Base-by-base conservation (phyloP, 306 rosid genomes). In the Lagenaria siceraria region DNA sequence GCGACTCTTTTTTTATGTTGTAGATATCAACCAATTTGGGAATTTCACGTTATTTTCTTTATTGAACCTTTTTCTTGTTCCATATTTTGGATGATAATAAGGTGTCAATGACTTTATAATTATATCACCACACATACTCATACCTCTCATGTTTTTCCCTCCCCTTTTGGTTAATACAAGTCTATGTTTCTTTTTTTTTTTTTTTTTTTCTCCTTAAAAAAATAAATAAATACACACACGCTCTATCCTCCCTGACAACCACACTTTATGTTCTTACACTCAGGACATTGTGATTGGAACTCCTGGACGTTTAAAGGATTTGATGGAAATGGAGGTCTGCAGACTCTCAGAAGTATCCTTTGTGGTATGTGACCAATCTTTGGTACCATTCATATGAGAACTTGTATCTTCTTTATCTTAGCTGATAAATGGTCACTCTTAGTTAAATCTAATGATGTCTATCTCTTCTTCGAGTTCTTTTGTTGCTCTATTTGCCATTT, bases 211-310 rank as follows among this genome's bases (percentile, higher is more conserved):
- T 13, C 3, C 21, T 8, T 3, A 2, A 54, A 54, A 54, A 54
- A 0, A 8, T 8, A 21, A 58, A 10, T 0, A 13, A 1, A 25
- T 4, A 17, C 25, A 14, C 65, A 25, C 60, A 54, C 19, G 0
- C 14, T 8, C 22, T 1, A 1, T 35, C 1, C 7, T 8, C 4
- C 48, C 13, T 63, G 48, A 63, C 24, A 19, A n/a, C 21, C 15
- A 40, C 29, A 65, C 5, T 5, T 65, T 38, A 65, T 65, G 73
- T n/a, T 65, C 27, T 49, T 42, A 42, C 75, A 42, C 63, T 51
- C 69, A 95, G 99, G 99, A 95, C 81, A 89, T 95, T 55, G 92
- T 95, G 75, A 92, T 95, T 74, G 97, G 97, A 85, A 92, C 99
- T 46, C 99, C 99, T 68, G 99, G 99, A 69, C 97, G 99, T 72